Base-by-base conservation (phyloP, 1,284 basidiomycete genomes). In the Trametes sp. region DNA sequence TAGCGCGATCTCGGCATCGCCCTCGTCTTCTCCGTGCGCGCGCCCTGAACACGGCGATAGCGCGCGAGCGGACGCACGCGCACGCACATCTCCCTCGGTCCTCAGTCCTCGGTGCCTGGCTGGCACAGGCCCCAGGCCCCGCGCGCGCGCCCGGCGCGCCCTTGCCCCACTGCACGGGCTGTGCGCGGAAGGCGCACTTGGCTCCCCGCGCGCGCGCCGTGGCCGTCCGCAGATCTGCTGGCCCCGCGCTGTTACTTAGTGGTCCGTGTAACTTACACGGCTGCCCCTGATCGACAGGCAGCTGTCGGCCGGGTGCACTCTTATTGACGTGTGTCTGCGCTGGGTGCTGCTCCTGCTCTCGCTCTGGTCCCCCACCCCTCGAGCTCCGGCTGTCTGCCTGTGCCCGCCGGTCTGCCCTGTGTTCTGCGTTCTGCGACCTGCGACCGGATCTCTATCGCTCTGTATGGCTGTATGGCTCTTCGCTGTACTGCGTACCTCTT, bases 91-190 rank as follows among this genome's bases (percentile, higher is more conserved):
- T 11, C 4, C 55, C 57, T 58, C n/a, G n/a, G n/a, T n/a, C n/a
- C n/a, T n/a, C n/a, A n/a, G n/a, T n/a, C n/a, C n/a, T n/a, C 57
- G 57, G 57, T 58, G 57, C 57, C 57, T 58, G 57, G 48, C 48
- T 31, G n/a, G n/a, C n/a, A n/a, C 57, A 57, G 56, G 48, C 14
- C 56, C 41, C n/a, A n/a, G n/a, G n/a, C n/a, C n/a, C n/a, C n/a
- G n/a, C n/a, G n/a, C n/a, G n/a, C n/a, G n/a, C n/a, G n/a, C n/a
- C n/a, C n/a, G n/a, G n/a, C n/a, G n/a, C n/a, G n/a, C n/a, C n/a
- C n/a, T n/a, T n/a, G n/a, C n/a, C n/a, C n/a, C n/a, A n/a, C n/a
- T n/a, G n/a, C n/a, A n/a, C n/a, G n/a, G n/a, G n/a, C n/a, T n/a
- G n/a, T n/a, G n/a, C n/a, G n/a, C n/a, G 31, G 11, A 11, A 33